These are phyloP conservation scores for Saccharomyces hybrid DNA, from an alignment of 1,139 yeast genomes.

Conservation along the genomic window DNA sequence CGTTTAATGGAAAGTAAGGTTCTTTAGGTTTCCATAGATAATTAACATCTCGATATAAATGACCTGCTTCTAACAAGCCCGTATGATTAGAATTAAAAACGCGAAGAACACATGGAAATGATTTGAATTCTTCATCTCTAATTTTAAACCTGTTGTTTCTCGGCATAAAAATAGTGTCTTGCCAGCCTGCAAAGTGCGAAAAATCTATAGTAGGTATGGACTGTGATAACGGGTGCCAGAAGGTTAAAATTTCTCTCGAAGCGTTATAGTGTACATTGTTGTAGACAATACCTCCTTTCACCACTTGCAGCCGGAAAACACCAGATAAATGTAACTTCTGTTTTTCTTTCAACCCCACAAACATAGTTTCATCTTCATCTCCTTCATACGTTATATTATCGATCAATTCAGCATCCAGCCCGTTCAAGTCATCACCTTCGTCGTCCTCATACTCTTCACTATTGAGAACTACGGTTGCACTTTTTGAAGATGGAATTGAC, in stretches of 20 bases:
- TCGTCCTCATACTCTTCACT: conserved; percentile 9
- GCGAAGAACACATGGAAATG: conserved; percentile 20
- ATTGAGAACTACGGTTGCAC: conserved; percentile 3
- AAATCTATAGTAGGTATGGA: conserved; percentile 48
- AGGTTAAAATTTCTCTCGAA: conserved; percentile 29
- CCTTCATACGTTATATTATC: not conserved
- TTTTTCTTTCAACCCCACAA: conserved; percentile 17
- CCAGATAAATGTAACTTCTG: conserved; percentile 55
- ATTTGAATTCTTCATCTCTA: conserved; percentile 8
- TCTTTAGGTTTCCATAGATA: conserved; percentile 20
- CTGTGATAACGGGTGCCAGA: conserved; percentile 47
- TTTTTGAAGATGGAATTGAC: conserved; percentile 5
- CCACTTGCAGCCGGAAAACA: conserved; percentile 43
- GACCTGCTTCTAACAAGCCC: conserved; percentile 12
- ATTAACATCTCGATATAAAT: conserved; percentile 15
- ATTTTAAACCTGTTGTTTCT: conserved; percentile 8
- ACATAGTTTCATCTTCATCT: conserved; percentile 1
- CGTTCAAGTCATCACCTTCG: conserved; percentile 4
- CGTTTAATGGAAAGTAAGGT: conserved; percentile 3
- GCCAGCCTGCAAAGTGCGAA: conserved; percentile 27
- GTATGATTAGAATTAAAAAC: conserved; percentile 12
- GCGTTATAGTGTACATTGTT: conserved; percentile 49
- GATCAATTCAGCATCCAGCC: not conserved
- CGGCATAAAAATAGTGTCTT: conserved; percentile 34
- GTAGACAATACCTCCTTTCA: conserved; percentile 50